Percentiles rank a stretch among this genome's conserved stretches.
Conservation (phyloP, 768 basidiomycete species). For the Cytidiella melzeri region DNA sequence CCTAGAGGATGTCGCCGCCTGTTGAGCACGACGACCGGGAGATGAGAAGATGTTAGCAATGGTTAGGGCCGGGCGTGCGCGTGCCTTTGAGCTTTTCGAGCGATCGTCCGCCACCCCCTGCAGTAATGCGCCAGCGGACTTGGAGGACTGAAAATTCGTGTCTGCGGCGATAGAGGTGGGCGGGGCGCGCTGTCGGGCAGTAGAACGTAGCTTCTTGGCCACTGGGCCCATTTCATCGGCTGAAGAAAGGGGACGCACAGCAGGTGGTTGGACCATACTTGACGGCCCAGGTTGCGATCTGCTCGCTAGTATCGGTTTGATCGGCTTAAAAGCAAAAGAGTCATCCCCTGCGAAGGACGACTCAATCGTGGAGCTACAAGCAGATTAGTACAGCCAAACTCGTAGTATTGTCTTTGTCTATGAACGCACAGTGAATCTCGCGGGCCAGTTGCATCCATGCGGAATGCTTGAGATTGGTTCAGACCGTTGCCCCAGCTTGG, state of each 20-base stretch:
- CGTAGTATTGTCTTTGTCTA: conserved; percentile 5
- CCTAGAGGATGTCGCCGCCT: conserved; percentile 56
- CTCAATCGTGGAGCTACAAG: conserved; percentile 49
- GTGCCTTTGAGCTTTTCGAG: conserved; percentile 73
- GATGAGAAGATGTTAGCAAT: conserved; percentile 88
- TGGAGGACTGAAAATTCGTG: conserved; percentile 42
- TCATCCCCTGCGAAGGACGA: conserved; percentile 49
- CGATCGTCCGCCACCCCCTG: conserved; percentile 46
- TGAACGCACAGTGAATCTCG: conserved; percentile 58
- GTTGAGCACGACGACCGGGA: conserved; percentile 74
- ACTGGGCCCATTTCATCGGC: conserved; percentile 79
- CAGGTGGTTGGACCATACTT: conserved; percentile 36
- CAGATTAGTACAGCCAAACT: conserved; percentile 1
- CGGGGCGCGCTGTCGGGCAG: conserved; percentile 45
- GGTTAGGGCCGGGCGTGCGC: conserved; percentile 82
- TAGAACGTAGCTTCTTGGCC: conserved; percentile 68
- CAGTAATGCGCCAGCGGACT: conserved; percentile 37
- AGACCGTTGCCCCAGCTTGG: conserved; percentile 50
- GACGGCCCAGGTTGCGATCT: conserved; percentile 26
- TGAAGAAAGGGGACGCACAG: conserved; percentile 69
- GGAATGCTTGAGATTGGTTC: conserved; percentile 47
- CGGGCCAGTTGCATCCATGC: conserved; percentile 42
- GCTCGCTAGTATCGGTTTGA: conserved; percentile 29
- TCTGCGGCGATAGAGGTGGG: conserved; percentile 25
- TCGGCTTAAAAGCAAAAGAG: conserved; percentile 40